Base-by-base conservation (phyloP, 2,329 filamentous ascomycete genomes). In the Grosmannia huntii region DNA sequence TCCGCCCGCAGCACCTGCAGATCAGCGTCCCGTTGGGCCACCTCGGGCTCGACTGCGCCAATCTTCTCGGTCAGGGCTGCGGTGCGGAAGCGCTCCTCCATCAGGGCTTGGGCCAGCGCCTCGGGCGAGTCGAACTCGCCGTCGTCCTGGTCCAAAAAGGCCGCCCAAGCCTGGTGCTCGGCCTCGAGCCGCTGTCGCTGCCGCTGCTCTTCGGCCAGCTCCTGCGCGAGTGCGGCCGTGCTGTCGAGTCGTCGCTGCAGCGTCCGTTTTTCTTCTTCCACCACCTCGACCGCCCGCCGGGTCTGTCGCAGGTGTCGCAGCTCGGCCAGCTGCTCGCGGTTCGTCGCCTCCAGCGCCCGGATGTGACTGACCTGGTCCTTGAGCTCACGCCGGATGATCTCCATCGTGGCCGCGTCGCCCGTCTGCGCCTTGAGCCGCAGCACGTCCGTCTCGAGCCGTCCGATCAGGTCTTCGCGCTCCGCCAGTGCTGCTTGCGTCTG, bases 281-380 rank as follows among this genome's bases (percentile, higher is more conserved):
- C 87, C 2, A 99, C 82, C 67, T 96, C 89, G 1, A 96, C 85
- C n/a, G 88, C 89, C 71, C 89, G 92, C 69, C 90, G 85, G 4
- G 86, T 74, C 64, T 90, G 87, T 16, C 90, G 85, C 44, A 95
- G 78, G 64, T 90, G 86, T 65, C 87, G 89, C 41, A 99, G 73
- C 68, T 99, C 92, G 0, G 79, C 72, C 16, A 83, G 76, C 67
- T 96, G 89, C 55, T 95, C 89, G 27, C 89, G 80, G 62, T 90
- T 96, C 41, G 83, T 82, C 0, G 82, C 79, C 69, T 99, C 94
- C 3, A 99, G 76, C 33, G 82, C 85, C 60, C 89, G 85, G 63
- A 96, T 95, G 67, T 97, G 90, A n/a, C 83, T 79, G 0, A 99
- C 88, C 68, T 97, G 94, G 63, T 96, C 91, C 0, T 87, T 86